Percentiles rank a stretch among this genome's conserved stretches.
These are phyloP conservation scores for Hypoxylon intermedium DNA, from an alignment of 495 filamentous ascomycete species.

Conservation along the genomic window DNA sequence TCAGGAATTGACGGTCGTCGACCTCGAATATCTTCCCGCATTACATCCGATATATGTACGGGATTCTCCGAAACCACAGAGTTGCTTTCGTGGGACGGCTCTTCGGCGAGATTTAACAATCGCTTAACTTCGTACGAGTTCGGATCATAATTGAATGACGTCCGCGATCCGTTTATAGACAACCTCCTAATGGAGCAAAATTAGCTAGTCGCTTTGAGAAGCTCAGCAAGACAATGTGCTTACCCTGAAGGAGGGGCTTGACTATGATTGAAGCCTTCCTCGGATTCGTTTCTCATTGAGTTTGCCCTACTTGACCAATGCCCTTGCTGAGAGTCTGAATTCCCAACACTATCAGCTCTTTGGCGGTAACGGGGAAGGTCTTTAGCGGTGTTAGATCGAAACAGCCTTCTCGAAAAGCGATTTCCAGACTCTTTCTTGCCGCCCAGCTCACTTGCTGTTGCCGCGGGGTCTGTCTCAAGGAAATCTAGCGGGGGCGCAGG, in stretches of 20 bases:
- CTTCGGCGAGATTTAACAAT: conserved; percentile 49
- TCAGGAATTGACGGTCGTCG: conserved; percentile 44
- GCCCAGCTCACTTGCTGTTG: not conserved
- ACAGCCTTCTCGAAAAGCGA: conserved; percentile 25
- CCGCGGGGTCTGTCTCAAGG: conserved; percentile 6
- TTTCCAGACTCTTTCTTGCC: conserved; percentile 15
- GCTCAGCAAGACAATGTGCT: not conserved
- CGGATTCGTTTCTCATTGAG: conserved; percentile 21
- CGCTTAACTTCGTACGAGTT: conserved; percentile 53
- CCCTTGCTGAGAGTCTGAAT: conserved; percentile 12
- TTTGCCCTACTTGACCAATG: conserved; percentile 22
- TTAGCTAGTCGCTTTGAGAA: conserved; percentile 7
- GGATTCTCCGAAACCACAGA: conserved; percentile 45
- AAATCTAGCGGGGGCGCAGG: conserved; percentile 27
- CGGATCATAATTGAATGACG: conserved; percentile 52
- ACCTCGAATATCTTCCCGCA: conserved; percentile 42
- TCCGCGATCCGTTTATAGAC: conserved; percentile 41
- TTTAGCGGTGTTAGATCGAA: conserved; percentile 33
- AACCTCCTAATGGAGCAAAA: conserved; percentile 31
- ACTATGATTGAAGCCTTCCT: conserved; percentile 28
- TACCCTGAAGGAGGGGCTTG: conserved; percentile 23
- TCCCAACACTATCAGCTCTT: conserved; percentile 24
- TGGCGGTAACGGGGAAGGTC: conserved; percentile 8
- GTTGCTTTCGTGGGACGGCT: conserved; percentile 41
- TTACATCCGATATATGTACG: conserved; percentile 46